Evolutionary conservation across 2,329 filamentous ascomycete genomes (phyloP), one percentile per base, ranked within the genome.

Genomic region (Arthrobotrys entomopaga): DNA sequence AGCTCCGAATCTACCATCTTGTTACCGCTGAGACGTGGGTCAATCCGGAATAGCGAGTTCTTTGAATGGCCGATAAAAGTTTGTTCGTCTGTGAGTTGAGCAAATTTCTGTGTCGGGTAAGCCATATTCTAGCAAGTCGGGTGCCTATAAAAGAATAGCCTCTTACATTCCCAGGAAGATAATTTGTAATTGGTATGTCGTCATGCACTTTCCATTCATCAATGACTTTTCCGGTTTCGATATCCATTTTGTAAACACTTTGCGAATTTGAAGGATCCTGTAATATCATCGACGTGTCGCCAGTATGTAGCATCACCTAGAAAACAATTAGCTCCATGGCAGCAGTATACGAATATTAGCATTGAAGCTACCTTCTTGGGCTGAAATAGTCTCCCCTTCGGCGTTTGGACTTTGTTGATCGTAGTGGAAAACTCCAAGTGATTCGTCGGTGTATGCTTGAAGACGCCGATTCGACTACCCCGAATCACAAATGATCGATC

Each of bases 151-250:
- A 34, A 8, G 40, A 5, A 29, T 19, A 20, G 0, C 22, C 52
- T 81, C 84, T 81, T 82, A 87, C 86, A 72, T 90, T 97, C 82
- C 97, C 93, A 0, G 95, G 95, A 0, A 92, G 92, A 82, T 98
- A 98, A 8, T 90, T 95, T 64, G 91, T 89, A 75, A 98, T 91
- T 0, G 92, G 90, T 65, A 99, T 97, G 80, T 98, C 92, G 76
- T 99, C 94, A 80, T 99, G 94, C 13, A 99, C 87, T 79, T 97
- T 97, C 95, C 95, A 99, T 82, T 99, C 95, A 80, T 99, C 95
- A 1, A 98, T 93, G 40, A 99, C 91, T 83, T 97, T 98, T 77
- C 95, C 95, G 78, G 96, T 96, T 81, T 99, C 94, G 50, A 99
- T 86, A 82, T 99, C 95, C 95, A 99, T 98, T 52, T 92, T 91